Percentiles rank a stretch among this genome's conserved stretches.
Evolutionary conservation across 225 moss, liverwort and hornwort species (phyloP).

Genomic region (Sphagnum tenellum): DNA sequence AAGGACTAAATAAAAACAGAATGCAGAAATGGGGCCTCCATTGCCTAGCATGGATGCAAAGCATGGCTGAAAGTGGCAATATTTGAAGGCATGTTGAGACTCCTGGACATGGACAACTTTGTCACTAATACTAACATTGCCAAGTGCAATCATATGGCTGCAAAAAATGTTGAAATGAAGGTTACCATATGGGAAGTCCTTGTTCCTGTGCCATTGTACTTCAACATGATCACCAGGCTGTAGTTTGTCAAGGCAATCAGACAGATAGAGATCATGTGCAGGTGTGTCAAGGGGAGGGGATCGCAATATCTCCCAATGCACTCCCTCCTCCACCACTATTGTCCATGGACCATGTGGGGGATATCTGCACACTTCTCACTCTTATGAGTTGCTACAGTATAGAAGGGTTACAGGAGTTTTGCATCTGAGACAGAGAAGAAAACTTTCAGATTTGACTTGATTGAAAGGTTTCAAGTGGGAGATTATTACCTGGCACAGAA

Average conservation of each 20-base stretch:
- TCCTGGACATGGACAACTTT: no score
- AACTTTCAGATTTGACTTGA: no score
- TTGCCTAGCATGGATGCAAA: no score
- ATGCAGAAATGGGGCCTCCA: no score
- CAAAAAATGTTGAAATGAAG: not conserved
- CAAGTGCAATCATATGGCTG: no score
- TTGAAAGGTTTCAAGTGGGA: no score
- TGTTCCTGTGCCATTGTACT: slow-evolving; percentile 92
- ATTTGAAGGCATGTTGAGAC: no score
- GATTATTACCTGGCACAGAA: slow-evolving; percentile 86
- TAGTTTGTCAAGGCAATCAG: slow-evolving; percentile 65
- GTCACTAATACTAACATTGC: no score
- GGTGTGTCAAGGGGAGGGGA: slow-evolving; percentile 68
- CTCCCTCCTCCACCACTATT: slow-evolving; percentile 70
- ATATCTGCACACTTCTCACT: slow-evolving; percentile 29
- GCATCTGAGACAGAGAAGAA: no score
- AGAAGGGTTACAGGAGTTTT: no score
- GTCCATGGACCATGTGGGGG: slow-evolving; percentile 80
- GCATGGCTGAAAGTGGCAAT: not conserved
- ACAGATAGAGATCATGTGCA: slow-evolving; percentile 73
- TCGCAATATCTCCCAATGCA: slow-evolving; percentile 75
- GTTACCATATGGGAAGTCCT: slow-evolving; percentile 84
- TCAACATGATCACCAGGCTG: slow-evolving; percentile 85
- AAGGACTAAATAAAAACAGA: no score
- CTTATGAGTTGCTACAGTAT: not conserved